Evolutionary conservation across 2,329 filamentous ascomycete species (phyloP), one percentile per base, ranked within the genome.

Genomic region (Fusarium falciforme): DNA sequence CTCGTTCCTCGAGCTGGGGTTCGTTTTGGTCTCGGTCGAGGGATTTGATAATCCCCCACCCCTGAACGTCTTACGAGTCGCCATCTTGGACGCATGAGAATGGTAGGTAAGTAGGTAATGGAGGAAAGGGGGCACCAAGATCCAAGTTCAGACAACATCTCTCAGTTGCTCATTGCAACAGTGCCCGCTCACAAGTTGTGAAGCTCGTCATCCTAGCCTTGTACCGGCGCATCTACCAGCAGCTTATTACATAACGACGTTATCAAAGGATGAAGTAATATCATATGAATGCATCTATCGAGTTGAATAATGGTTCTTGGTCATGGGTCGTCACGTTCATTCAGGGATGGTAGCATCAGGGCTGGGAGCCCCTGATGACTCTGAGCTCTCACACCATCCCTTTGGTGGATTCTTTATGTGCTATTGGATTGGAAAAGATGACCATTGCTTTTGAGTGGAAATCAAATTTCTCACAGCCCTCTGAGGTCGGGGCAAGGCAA

Each of bases 31-130:
- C 20, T 44, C 29, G 33, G 7, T 10, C 49, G 6, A 14, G 12
- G 49, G 52, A 42, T 71, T 71, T 57, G 54, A 60, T 68, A 40
- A 16, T 42, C 36, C 14, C 25, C 7, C 42, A n/a, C 25, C 6
- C 29, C 25, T 58, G 33, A 17, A 25, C 40, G n/a, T 22, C 12
- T 22, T 42, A 16, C 33, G 59, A 62, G 60, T 8, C 7, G 29
- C 29, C 7, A 20, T 29, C 4, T 29, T 55, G n/a, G n/a, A 17
- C 22, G 17, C 8, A 22, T 6, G 14, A 12, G 12, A 20, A 62
- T 8, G 29, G 58, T 35, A 11, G 40, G 58, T 35, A 11, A 29
- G 58, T 47, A 17, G 8, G 12, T 22, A 22, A n/a, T 22, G 16
- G 25, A 22, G 10, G 36, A 29, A 25, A 16, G 38, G 31, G 20